phyloP scores from a whole-genome alignment of 1,139 yeast species.

The Yamadazyma spencermartinsiae region DNA sequence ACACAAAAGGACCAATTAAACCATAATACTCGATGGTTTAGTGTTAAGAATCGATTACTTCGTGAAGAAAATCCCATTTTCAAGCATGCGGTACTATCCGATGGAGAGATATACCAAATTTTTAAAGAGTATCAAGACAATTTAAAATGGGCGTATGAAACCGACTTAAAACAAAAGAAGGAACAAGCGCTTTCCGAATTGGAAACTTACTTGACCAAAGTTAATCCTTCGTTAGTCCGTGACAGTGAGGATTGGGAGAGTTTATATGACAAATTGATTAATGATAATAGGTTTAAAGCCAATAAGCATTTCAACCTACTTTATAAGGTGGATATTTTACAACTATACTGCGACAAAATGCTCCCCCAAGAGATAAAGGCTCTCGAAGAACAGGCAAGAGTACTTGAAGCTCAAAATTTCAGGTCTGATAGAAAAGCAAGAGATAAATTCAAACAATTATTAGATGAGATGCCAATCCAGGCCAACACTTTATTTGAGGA shows the following conservation, averaged over 20 bases:
- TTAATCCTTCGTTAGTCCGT: conserved; percentile 32
- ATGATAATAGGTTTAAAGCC: conserved; percentile 56
- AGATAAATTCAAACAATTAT: conserved; percentile 50
- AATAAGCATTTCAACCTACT: conserved; percentile 57
- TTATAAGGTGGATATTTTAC: conserved; percentile 59
- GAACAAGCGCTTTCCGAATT: conserved; percentile 55
- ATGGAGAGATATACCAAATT: conserved; percentile 51
- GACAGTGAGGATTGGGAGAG: conserved; percentile 46
- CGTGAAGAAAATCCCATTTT: conserved; percentile 66
- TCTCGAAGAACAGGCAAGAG: conserved; percentile 36
- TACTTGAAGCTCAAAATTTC: conserved; percentile 40
- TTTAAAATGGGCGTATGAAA: conserved; percentile 41
- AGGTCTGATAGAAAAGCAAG: conserved; percentile 67
- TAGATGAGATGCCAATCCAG: conserved; percentile 45
- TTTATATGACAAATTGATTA: conserved; percentile 36
- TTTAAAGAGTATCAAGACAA: conserved; percentile 50
- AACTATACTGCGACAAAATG: conserved; percentile 51
- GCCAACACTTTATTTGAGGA: conserved; percentile 64
- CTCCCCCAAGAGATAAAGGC: conserved; percentile 35
- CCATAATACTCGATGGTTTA: conserved; percentile 67
- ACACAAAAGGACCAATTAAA: conserved; percentile 38
- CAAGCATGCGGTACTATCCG: conserved; percentile 61
- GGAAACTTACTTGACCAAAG: conserved; percentile 44
- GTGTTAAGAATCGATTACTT: conserved; percentile 47
- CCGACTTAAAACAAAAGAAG: conserved; percentile 28